A percentile compares a stretch with the other conserved stretches of the same genome.
Conservation (phyloP, 2,329 filamentous ascomycete species). For the Paecilomyces sp. region DNA sequence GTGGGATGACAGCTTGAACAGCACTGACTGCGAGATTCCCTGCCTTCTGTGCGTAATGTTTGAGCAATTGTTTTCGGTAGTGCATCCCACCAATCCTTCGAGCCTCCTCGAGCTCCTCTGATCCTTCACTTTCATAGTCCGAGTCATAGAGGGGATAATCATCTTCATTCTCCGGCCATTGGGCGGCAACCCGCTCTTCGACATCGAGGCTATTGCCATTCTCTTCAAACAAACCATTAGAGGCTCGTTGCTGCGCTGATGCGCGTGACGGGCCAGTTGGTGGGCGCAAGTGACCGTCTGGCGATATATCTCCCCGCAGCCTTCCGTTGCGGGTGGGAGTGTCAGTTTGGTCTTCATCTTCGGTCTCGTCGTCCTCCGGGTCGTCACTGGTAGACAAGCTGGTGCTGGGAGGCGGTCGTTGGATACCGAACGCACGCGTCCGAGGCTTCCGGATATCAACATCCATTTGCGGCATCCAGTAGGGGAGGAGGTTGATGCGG, state of each 20-base stretch:
- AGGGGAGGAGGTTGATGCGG: conserved; percentile 83
- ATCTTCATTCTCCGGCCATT: conserved; percentile 52
- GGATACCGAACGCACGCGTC: conserved; percentile 84
- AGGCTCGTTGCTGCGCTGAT: conserved; percentile 8
- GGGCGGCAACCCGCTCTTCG: conserved; percentile 71
- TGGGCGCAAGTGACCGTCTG: neutral
- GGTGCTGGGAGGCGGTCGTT: conserved; percentile 66
- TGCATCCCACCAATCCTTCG: conserved; percentile 67
- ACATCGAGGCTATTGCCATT: conserved; percentile 56
- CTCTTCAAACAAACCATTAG: conserved; percentile 42
- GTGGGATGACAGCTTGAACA: conserved; percentile 48
- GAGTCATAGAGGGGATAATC: conserved; percentile 90
- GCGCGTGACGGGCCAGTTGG: conserved; percentile 8
- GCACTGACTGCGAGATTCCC: conserved; percentile 38
- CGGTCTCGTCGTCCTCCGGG: conserved; percentile 64
- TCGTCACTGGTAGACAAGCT: conserved; percentile 72
- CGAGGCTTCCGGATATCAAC: conserved; percentile 92
- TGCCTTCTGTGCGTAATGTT: conserved; percentile 43
- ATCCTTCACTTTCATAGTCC: conserved; percentile 70
- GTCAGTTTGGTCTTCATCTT: conserved; percentile 49
- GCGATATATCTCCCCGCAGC: neutral
- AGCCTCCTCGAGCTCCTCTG: conserved; percentile 70
- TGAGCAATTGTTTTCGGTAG: conserved; percentile 59
- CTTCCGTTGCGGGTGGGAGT: neutral
- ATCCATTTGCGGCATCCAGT: conserved; percentile 98